A percentile compares a stretch with the other conserved stretches of the same genome.
phyloP scores from a whole-genome alignment of 2,329 filamentous ascomycete species.

The Neocucurbitaria cava region DNA sequence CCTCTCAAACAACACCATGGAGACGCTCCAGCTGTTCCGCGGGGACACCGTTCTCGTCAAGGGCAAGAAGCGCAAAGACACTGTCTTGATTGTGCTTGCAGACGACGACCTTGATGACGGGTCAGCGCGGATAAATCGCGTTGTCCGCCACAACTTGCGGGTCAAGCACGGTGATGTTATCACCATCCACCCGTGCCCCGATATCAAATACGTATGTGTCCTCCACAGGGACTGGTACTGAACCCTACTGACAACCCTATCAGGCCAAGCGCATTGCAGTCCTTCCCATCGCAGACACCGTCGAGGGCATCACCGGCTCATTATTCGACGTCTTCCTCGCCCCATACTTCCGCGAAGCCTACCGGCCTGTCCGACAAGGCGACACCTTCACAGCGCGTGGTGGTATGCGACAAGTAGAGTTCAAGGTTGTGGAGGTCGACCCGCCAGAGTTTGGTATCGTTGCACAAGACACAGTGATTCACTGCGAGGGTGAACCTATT shows the following conservation, averaged over 20 bases:
- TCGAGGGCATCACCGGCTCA: constrained; percentile 96
- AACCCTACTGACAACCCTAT: constrained; percentile 26
- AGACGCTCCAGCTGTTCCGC: constrained; percentile 96
- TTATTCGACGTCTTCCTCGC: constrained; percentile 99
- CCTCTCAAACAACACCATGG: constrained; percentile 98
- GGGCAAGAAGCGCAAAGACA: constrained; percentile 99
- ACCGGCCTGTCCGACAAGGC: constrained; percentile 94
- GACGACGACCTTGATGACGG: constrained; percentile 99
- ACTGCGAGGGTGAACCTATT: constrained; percentile 96
- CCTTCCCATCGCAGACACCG: constrained; percentile 95
- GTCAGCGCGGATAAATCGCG: constrained; percentile 95
- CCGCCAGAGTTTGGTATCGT: constrained; percentile 98
- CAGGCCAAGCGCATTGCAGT: constrained; percentile 99
- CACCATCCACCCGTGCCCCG: constrained; percentile 95
- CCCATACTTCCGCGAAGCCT: constrained; percentile 99
- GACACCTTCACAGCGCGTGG: constrained; percentile 97
- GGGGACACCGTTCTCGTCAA: constrained; percentile 97
- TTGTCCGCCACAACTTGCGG: constrained; percentile 96
- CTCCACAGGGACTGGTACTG: background rate
- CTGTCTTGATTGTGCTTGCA: constrained; percentile 93
- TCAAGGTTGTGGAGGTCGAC: constrained; percentile 99
- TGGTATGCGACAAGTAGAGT: constrained; percentile 98
- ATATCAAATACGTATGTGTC: constrained; percentile 96
- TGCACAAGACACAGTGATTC: constrained; percentile 97
- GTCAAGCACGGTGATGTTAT: constrained; percentile 99